phyloP scores from a whole-genome alignment of 495 filamentous ascomycete genomes.

The Hypoxylon intermedium region DNA sequence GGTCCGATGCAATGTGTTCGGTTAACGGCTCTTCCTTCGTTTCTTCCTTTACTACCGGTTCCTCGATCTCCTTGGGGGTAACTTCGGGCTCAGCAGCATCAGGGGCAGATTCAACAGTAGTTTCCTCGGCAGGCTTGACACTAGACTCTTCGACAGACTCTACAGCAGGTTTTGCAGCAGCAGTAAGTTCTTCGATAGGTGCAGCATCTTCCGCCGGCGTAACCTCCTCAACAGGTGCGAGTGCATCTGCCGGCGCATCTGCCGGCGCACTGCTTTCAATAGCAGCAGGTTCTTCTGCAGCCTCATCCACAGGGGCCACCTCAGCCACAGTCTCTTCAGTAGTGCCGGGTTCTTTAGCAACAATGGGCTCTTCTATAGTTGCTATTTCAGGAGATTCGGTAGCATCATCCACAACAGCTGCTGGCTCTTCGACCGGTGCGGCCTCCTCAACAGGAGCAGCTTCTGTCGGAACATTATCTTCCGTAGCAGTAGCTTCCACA shows the following conservation, averaged over 20 bases:
- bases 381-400: too few relatives aligned
- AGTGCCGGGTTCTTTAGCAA: too few relatives aligned
- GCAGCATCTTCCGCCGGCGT: not conserved
- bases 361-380: too few relatives aligned
- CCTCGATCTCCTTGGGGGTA: constrained; percentile 19
- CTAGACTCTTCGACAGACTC: constrained; percentile 14
- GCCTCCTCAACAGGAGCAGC: too few relatives aligned
- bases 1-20: not conserved
- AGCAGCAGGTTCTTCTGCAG: not conserved
- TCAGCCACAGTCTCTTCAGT: not conserved
- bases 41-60: constrained; percentile 23
- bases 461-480: too few relatives aligned
- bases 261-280: not conserved
- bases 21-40: constrained; percentile 1
- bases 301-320: constrained; percentile 1
- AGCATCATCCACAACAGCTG: too few relatives aligned
- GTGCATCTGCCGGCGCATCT: constrained; percentile 1
- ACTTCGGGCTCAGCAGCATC: constrained; percentile 28
- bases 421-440: too few relatives aligned
- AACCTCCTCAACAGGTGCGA: not conserved
- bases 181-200: constrained; percentile 8
- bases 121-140: constrained; percentile 12
- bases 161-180: constrained; percentile 11
- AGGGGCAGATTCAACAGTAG: constrained; percentile 18
- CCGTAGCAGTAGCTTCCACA: too few relatives aligned